Evolutionary conservation across 345 rosid genomes (phyloP), one percentile per base, ranked within the genome.

Genomic region (Hevea brasiliensis): DNA sequence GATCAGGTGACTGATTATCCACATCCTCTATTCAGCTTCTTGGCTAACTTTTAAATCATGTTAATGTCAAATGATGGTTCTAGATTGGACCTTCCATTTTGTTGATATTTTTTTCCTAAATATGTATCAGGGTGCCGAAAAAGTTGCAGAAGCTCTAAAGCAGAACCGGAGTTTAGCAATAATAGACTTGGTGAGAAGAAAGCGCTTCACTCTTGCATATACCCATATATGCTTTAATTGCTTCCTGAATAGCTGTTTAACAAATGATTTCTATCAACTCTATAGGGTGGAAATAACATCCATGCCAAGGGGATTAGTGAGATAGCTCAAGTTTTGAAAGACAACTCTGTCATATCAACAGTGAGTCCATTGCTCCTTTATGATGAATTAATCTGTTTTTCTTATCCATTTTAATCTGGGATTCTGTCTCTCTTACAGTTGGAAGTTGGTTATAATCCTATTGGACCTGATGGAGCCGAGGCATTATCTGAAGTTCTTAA

Each of bases 281-380:
- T 74, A 20, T 82, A 94, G 98, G 97, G 98, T 59, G 98, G 98
- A 68, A 94, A 94, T 82, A 94, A 94, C 81, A 90, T 94, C 70
- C 93, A 72, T 56, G 88, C 94, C 5, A 81, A 85, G 77, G 98
- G 97, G 68, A 86, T 89, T 61, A 79, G 80, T 76, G 97, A 84
- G 48, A 85, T 94, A 74, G 94, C 97, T 73, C 87, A 82, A 75
- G 89, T 89, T 21, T 80, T 92, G 67, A 92, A 88, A 85, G 97
- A 92, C 81, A 92, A 92, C 83, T 54, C 83, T 35, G 54, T 87
- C 45, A 77, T 94, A 63, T 87, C 93, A 27, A 90, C 94, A 51
- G 98, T 94, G 77, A 79, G 89, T 79, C 70, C 67, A 35, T 18
- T 17, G 40, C 27, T 37, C 58, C 67, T 61, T 32, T 59, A 60